Percentiles rank a stretch among this genome's conserved stretches.
phyloP scores from a whole-genome alignment of 2,329 filamentous ascomycete species.

The Aspergillus puulaauensis region DNA sequence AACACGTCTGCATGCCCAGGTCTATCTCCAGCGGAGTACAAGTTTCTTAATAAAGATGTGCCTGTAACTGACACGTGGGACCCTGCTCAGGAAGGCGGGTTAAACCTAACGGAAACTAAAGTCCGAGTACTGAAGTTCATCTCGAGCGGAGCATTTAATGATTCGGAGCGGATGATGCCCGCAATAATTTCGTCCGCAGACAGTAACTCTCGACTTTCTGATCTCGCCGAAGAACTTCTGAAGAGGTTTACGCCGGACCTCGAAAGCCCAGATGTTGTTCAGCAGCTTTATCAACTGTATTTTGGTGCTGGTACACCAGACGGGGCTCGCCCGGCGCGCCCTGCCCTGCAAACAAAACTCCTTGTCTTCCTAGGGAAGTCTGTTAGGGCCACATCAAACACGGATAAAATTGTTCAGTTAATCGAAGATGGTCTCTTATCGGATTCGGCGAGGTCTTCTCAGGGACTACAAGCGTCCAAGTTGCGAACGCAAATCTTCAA shows the following conservation, averaged over 20 bases:
- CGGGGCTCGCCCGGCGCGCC: constrained; percentile 52
- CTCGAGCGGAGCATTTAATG: constrained; percentile 80
- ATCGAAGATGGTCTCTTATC: constrained; percentile 65
- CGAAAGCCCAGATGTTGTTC: constrained; percentile 65
- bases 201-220: constrained; percentile 74
- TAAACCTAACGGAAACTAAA: constrained; percentile 70
- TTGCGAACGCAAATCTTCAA: constrained; percentile 79
- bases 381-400: constrained; percentile 67
- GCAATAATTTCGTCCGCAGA: constrained; percentile 82
- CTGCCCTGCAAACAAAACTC: constrained; percentile 74
- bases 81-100: constrained; percentile 56
- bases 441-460: constrained; percentile 42
- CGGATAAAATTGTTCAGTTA: constrained; percentile 65
- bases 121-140: constrained; percentile 69
- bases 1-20: constrained; percentile 55
- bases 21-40: constrained; percentile 64
- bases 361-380: constrained; percentile 76
- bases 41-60: constrained; percentile 65
- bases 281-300: constrained; percentile 71
- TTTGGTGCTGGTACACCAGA: constrained; percentile 55
- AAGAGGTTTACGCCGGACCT: constrained; percentile 71
- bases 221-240: constrained; percentile 84
- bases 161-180: constrained; percentile 79
- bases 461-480: constrained; percentile 73
- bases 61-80: constrained; percentile 58